Evolutionary conservation across 2,329 filamentous ascomycete species (phyloP), one percentile per base, ranked within the genome.

Genomic region (Cladosporium sp.): DNA sequence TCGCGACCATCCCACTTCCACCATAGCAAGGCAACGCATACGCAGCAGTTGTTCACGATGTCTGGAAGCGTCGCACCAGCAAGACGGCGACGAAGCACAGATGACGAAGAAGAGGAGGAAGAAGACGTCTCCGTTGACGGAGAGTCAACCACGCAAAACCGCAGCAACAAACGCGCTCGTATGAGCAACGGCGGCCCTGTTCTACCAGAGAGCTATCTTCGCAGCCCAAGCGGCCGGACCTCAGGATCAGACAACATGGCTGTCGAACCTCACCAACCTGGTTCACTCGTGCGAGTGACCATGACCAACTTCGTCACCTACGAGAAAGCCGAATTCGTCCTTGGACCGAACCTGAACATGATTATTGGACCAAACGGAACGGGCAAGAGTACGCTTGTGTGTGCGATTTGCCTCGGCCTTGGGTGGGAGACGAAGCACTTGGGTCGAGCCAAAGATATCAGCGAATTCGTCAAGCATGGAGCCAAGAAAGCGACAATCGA

Each of bases 361-460:
- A 89, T 99, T 62, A 97, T 99, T 71, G 95, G 95, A 0, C 95
- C 95, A n/a, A 99, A 99, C 74, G 95, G 95, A 36, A 98, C 95
- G 0, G 95, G 95, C 64, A 99, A 99, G 80, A 98, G 94, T 79
- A 97, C 95, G 0, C 84, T 99, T 28, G 94, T 99, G 51, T 99
- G 95, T 79, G 95, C 95, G 53, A 96, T 99, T 70, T 98, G 95
- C 74, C 80, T 99, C 16, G 95, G 95, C 2, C 81, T 99, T 28
- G 95, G 95, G 57, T 97, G 90, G 83, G 86, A 88, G 34, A 88
- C 93, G 26, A 87, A 89, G 78, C 87, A 93, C 72, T 85, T 99
- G 18, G 95, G 94, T 18, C 89, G 95, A 67, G 93, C 93, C 7
- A 93, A 91, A 72, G 88, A 92, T 16, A 82, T 94, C 66, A 89